Base-by-base conservation (phyloP, 148 eudicot genomes). In the Diospyros lotus region DNA sequence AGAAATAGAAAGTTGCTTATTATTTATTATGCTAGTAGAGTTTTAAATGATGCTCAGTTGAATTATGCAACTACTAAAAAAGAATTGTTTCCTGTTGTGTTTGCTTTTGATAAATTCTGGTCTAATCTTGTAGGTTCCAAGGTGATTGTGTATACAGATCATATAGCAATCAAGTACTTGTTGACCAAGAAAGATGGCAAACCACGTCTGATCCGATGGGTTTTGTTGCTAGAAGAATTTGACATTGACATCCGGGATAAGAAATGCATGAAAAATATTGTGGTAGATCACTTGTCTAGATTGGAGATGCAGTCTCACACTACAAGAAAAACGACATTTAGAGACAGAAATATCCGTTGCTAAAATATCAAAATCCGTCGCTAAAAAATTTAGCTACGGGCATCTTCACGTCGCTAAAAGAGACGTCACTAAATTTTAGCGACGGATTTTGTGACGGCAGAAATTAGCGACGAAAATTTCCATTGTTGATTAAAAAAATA, bases 41-140 rank as follows among this genome's bases (percentile, higher is more conserved):
- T 56, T 7, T 41, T 71, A 4, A 28, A 43, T 40, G 43, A 53
- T 18, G 62, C 43, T 1, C 73, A 71, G 13, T 4, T 52, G 14
- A 53, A 71, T 56, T 53, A 71, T 71, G 44, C 61, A 9, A 71
- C 62, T 7, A n/a, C 60, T 28, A 44, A 71, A 51, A 69, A 46
- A 17, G 72, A 50, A 69, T 51, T 69, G 9, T 2, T 48, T 4
- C 28, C 41, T 15, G 48, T 71, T 39, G 62, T 53, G 12, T 71
- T 71, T 40, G 62, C 17, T 38, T 54, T 55, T 18, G 62, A 54
- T 2, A 71, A 18, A 17, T 71, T 71, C 28, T 44, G 6, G 1
- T 40, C 12, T 5, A 58, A 72, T 58, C 6, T 72, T 12, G 13
- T 72, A 4, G 65, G 46, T 5, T 40, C 75, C 28, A 71, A 71